phyloP scores from a whole-genome alignment of 2,329 filamentous ascomycete genomes.

The Seiridium unicorne region DNA sequence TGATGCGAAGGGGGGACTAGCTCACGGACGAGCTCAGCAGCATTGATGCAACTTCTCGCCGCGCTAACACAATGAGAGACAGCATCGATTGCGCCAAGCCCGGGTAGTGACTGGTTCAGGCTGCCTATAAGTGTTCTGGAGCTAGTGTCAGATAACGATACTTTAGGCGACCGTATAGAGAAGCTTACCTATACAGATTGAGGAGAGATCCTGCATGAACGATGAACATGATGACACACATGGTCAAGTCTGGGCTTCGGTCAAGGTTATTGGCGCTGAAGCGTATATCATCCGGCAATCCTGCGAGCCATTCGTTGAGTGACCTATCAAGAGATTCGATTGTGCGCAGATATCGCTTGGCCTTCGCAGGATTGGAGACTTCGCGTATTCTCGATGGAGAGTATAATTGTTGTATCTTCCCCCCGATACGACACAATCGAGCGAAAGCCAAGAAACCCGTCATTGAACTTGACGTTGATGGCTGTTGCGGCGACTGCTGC shows the following conservation, averaged over 20 bases:
- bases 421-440: not conserved
- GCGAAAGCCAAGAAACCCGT: constrained; percentile 3
- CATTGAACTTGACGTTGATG: not conserved
- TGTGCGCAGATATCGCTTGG: not conserved
- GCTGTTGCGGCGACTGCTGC: not conserved
- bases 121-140: not conserved
- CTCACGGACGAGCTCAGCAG: not conserved
- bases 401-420: constrained; percentile 5
- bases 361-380: not conserved
- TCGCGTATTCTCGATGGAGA: constrained; percentile 2
- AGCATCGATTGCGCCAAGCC: not conserved
- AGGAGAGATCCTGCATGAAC: constrained; percentile 3
- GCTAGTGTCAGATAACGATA: not conserved
- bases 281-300: constrained; percentile 1
- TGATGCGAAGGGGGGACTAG: constrained; percentile 2
- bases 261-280: constrained; percentile 4
- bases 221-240: constrained; percentile 6
- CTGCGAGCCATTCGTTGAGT: constrained; percentile 1
- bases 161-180: not conserved
- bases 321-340: not conserved
- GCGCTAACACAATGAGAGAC: constrained; percentile 1
- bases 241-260: constrained; percentile 1
- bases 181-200: not conserved
- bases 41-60: constrained; percentile 2
- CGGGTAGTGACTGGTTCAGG: not conserved